Conservation (phyloP, 163 green algal species). For the Scenedesmus sp. region DNA sequence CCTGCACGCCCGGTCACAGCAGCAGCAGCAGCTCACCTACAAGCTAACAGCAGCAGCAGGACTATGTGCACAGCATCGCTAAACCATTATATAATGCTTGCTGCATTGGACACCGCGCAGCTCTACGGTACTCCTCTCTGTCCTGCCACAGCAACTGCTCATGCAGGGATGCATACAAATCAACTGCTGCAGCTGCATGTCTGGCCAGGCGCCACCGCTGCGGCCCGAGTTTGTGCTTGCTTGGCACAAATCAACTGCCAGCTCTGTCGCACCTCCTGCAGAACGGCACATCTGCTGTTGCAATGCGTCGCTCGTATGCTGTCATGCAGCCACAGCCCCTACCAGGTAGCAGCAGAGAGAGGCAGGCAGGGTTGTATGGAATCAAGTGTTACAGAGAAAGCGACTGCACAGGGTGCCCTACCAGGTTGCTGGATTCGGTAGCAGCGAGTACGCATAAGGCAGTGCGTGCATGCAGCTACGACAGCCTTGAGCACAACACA, state of each 20-base stretch:
- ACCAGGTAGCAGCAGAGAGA: not conserved
- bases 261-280: not conserved
- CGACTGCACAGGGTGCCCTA: not conserved
- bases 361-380: not conserved
- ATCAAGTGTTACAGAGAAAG: not conserved
- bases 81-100: not conserved
- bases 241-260: not conserved
- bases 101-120: too few relatives aligned
- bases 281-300: conserved; percentile 11
- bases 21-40: conserved; percentile 7
- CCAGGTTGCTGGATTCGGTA: not conserved
- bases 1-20: not conserved
- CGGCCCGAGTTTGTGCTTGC: not conserved
- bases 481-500: not conserved
- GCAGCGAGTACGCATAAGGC: too few relatives aligned
- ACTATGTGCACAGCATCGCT: not conserved
- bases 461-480: too few relatives aligned
- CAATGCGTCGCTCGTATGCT: conserved; percentile 17
- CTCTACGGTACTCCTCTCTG: too few relatives aligned
- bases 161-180: not conserved
- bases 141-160: not conserved
- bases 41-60: not conserved
- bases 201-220: not conserved
- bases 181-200: not conserved
- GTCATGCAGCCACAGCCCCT: conserved; percentile 42